Conservation (phyloP, 2,329 filamentous ascomycete species). For the Calycina herbarum region DNA sequence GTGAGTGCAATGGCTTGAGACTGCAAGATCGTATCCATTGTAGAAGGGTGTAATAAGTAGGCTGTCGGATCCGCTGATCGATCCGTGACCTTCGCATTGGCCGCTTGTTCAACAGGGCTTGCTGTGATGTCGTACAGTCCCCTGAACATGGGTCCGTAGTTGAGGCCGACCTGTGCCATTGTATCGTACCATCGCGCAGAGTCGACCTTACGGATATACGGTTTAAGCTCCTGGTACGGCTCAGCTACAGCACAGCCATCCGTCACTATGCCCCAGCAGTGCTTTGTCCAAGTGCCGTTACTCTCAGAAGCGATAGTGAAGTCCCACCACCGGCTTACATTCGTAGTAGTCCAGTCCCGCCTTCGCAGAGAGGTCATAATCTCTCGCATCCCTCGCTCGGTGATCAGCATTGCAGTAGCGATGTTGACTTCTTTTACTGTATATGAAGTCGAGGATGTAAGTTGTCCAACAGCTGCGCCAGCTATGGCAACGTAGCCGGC, state of each 20-base stretch:
- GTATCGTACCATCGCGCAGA: constrained; percentile 1
- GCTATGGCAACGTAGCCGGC: constrained; percentile 39
- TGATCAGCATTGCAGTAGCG: constrained; percentile 28
- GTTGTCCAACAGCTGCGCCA: constrained; percentile 18
- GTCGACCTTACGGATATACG: not conserved
- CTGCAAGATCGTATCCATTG: no score
- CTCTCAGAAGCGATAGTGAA: constrained; percentile 35
- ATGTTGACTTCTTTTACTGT: constrained; percentile 5
- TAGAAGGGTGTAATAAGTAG: no score
- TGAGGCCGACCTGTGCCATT: constrained; percentile 24
- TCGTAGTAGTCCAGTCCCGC: constrained; percentile 15
- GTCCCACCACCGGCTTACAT: constrained; percentile 33
- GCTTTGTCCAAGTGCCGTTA: constrained; percentile 33
- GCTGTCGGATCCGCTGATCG: no score
- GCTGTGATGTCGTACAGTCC: constrained; percentile 21
- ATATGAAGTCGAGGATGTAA: constrained; percentile 36
- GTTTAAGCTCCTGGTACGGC: not conserved
- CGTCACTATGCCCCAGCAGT: constrained; percentile 28
- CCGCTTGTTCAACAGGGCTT: constrained; percentile 1
- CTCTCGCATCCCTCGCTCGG: constrained; percentile 13
- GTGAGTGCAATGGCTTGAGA: no score
- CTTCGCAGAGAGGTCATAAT: not conserved
- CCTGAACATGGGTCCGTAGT: constrained; percentile 30
- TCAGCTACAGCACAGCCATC: constrained; percentile 16
- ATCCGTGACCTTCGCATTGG: constrained; percentile 12